Conservation (phyloP, 805 yeast genomes). For the Teunomyces stri region DNA sequence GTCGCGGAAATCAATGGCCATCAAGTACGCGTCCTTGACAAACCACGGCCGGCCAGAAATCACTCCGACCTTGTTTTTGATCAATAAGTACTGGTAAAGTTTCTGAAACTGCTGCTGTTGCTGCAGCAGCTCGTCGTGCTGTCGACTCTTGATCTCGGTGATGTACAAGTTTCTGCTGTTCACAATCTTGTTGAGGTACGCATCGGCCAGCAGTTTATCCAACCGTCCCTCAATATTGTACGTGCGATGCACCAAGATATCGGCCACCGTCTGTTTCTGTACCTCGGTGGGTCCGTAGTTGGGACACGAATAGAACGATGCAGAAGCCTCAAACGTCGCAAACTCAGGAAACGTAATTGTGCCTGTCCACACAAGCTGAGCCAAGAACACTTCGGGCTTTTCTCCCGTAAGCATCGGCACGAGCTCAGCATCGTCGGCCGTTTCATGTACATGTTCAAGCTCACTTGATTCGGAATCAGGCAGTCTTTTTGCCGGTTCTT, state of each 20-base stretch:
- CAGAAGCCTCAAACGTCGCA: conserved; percentile 39
- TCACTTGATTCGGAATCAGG: conserved; percentile 9
- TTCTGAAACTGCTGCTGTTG: conserved; percentile 22
- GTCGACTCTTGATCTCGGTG: conserved; percentile 37
- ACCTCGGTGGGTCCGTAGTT: conserved; percentile 13
- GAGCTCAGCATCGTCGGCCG: conserved; percentile 2
- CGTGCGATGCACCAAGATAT: conserved; percentile 24
- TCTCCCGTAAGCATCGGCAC: conserved; percentile 5
- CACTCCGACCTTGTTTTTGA: conserved; percentile 56
- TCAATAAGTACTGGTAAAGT: conserved; percentile 44
- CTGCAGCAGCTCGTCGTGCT: conserved; percentile 10
- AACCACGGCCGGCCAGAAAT: conserved; percentile 46
- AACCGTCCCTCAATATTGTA: conserved; percentile 64
- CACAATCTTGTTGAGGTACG: conserved; percentile 50
- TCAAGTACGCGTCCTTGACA: conserved; percentile 64
- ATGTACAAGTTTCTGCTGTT: conserved; percentile 53
- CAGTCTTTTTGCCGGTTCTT: conserved; percentile 5
- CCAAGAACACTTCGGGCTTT: neutral
- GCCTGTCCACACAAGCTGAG: conserved; percentile 45
- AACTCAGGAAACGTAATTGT: conserved; percentile 48
- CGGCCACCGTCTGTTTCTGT: conserved; percentile 26
- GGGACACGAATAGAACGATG: conserved; percentile 38
- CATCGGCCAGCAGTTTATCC: conserved; percentile 50
- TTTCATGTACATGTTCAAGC: conserved; percentile 7
- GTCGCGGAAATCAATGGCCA: conserved; percentile 35